Conservation (phyloP, 768 basidiomycete species). For the Coprinopsis strossmayeri region DNA sequence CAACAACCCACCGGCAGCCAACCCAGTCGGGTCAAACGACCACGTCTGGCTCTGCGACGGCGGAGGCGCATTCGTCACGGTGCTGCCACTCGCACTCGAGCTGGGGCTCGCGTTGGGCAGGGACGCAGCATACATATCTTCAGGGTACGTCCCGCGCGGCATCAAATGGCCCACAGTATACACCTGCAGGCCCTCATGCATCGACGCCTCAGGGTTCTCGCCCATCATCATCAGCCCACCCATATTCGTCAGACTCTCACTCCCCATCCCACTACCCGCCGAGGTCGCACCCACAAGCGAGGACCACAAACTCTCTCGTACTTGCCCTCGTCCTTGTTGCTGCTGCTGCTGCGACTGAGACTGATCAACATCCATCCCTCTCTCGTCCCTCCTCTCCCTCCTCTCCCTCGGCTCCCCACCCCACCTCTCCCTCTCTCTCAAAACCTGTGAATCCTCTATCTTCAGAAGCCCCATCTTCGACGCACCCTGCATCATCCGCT, state of each 20-base stretch:
- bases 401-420: conserved; percentile 16
- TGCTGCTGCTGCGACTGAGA: conserved; percentile 6
- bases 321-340: conserved; percentile 6
- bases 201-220: conserved; percentile 15
- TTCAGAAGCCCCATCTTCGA: conserved; percentile 32
- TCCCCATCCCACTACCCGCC: not conserved
- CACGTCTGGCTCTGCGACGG: not conserved
- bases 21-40: no score
- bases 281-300: conserved; percentile 5
- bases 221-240: conserved; percentile 2
- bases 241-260: not conserved
- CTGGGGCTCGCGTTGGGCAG: no score
- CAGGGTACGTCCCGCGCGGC: conserved; percentile 39
- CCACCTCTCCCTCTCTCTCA: conserved; percentile 23
- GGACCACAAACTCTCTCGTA: conserved; percentile 13
- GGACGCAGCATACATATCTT: not conserved
- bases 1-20: no score
- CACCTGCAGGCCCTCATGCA: conserved; percentile 68
- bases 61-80: not conserved
- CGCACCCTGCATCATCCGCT: not conserved
- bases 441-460: conserved; percentile 50
- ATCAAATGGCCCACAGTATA: conserved; percentile 76
- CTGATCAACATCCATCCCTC: conserved; percentile 1
- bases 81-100: not conserved
- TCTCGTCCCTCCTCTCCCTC: conserved; percentile 10